Percentiles rank a stretch among this genome's conserved stretches.
Evolutionary conservation across 768 basidiomycete species (phyloP).

Genomic region (Melanogaster broomeanus): DNA sequence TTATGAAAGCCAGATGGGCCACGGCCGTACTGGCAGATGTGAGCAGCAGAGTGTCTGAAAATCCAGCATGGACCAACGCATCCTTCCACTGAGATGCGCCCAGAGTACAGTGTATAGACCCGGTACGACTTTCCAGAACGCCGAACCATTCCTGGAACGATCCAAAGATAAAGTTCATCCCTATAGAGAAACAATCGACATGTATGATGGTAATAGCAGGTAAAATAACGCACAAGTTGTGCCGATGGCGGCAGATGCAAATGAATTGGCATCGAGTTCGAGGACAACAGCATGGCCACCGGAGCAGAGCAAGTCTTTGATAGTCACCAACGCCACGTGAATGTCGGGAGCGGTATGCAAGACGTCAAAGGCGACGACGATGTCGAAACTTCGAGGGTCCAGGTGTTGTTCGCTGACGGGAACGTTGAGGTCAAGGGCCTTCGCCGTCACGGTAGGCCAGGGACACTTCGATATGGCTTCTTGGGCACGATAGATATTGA

Average conservation of each 20-base stretch:
- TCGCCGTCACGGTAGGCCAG: conserved; percentile 13
- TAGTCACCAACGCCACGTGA: not conserved
- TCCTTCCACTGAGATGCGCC: not conserved
- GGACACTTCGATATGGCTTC: conserved; percentile 13
- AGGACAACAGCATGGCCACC: not conserved
- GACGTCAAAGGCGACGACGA: conserved; percentile 15
- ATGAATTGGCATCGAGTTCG: not conserved
- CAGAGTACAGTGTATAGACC: not conserved
- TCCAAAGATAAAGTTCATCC: not conserved
- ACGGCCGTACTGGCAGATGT: not conserved
- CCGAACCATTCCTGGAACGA: not conserved
- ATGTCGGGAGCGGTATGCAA: conserved; percentile 2
- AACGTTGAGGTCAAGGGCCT: conserved; percentile 13
- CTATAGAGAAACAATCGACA: not conserved
- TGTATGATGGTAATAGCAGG: not conserved
- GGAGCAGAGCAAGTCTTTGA: not conserved
- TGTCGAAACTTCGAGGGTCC: conserved; percentile 5
- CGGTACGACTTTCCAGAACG: no score
- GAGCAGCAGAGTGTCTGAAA: not conserved
- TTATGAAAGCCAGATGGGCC: not conserved
- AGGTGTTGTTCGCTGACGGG: conserved; percentile 9
- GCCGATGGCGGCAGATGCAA: not conserved
- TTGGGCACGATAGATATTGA: conserved; percentile 12
- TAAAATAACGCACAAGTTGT: not conserved
- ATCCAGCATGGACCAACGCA: not conserved